A percentile compares a stretch with the other conserved stretches of the same genome.
phyloP scores from a whole-genome alignment of 2,329 filamentous ascomycete species.

The Dactylonectria estremocensis region DNA sequence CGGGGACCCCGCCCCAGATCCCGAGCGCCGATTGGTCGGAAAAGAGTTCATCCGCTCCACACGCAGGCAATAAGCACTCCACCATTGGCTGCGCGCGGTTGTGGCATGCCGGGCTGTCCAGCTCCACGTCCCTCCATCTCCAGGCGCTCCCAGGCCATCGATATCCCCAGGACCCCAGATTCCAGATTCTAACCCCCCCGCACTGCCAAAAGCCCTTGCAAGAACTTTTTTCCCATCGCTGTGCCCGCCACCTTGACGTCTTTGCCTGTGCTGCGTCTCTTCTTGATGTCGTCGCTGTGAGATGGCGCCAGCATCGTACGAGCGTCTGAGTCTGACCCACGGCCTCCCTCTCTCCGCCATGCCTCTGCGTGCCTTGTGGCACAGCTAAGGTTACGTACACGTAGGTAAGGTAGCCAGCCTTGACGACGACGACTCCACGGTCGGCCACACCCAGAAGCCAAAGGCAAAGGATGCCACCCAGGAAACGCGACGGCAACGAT shows the following conservation, averaged over 20 bases:
- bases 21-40: conserved; percentile 39
- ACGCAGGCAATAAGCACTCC: conserved; percentile 34
- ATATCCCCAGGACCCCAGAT: conserved; percentile 45
- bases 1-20: conserved; percentile 28
- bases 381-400: conserved; percentile 31
- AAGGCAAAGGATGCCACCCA: conserved; percentile 57
- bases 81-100: conserved; percentile 20
- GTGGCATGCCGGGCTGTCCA: background rate
- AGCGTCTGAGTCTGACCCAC: conserved; percentile 21
- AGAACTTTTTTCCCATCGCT: conserved; percentile 28
- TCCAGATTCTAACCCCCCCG: conserved; percentile 35
- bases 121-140: conserved; percentile 32
- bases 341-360: conserved; percentile 38
- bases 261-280: conserved; percentile 4
- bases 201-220: conserved; percentile 18
- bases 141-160: conserved; percentile 34
- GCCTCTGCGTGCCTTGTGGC: conserved; percentile 42
- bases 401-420: conserved; percentile 25
- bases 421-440: conserved; percentile 29
- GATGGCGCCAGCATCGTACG: conserved; percentile 44
- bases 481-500: conserved; percentile 52
- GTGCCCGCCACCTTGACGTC: conserved; percentile 36
- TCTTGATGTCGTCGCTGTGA: conserved; percentile 32
- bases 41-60: conserved; percentile 46
- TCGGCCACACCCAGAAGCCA: conserved; percentile 23